Percentiles rank a stretch among this genome's conserved stretches.
phyloP scores from a whole-genome alignment of 2,329 filamentous ascomycete species.

The Mariannaea elegans region DNA sequence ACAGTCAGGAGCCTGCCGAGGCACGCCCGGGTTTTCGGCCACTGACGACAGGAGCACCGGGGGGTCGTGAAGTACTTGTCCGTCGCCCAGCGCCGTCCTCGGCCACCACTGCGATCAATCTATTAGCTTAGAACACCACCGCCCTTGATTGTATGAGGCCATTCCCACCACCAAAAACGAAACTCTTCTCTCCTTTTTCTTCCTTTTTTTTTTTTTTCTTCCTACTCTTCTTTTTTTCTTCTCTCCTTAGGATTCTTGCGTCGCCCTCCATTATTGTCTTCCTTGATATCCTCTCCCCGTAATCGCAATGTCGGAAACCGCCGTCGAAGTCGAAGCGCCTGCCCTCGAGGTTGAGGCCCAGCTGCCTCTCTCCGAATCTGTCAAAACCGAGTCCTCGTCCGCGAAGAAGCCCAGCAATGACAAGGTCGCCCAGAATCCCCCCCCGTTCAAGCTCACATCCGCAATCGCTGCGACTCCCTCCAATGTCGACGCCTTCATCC shows the following conservation, averaged over 20 bases:
- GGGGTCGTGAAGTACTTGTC: too few species aligned
- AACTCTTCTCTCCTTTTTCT: not conserved
- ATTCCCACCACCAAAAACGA: slow-evolving; percentile 10
- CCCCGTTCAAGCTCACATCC: slow-evolving; percentile 14
- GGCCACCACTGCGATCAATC: slow-evolving; percentile 38
- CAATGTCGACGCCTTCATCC: slow-evolving; percentile 60
- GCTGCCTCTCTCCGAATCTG: slow-evolving; percentile 34
- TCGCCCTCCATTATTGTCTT: slow-evolving; percentile 17
- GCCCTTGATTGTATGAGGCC: slow-evolving; percentile 20
- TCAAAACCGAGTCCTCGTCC: slow-evolving; percentile 30
- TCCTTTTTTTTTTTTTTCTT: not conserved
- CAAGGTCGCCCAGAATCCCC: not conserved
- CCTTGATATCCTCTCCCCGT: slow-evolving; percentile 17
- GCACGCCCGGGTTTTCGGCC: slow-evolving; percentile 25
- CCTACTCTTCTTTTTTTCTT: not conserved
- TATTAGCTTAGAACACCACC: slow-evolving; percentile 4
- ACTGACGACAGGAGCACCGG: too few species aligned
- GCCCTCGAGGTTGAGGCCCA: slow-evolving; percentile 37
- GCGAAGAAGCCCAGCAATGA: slow-evolving; percentile 22
- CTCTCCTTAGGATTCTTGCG: not conserved
- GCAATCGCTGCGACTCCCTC: slow-evolving; percentile 32
- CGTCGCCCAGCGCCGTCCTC: slow-evolving; percentile 21
- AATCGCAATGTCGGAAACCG: slow-evolving; percentile 38
- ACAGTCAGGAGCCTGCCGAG: slow-evolving; percentile 34
- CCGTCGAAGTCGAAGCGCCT: slow-evolving; percentile 34